Percentiles rank a stretch among this genome's conserved stretches.
Conservation (phyloP, 495 filamentous ascomycete species). For the Penicillium soppii region DNA sequence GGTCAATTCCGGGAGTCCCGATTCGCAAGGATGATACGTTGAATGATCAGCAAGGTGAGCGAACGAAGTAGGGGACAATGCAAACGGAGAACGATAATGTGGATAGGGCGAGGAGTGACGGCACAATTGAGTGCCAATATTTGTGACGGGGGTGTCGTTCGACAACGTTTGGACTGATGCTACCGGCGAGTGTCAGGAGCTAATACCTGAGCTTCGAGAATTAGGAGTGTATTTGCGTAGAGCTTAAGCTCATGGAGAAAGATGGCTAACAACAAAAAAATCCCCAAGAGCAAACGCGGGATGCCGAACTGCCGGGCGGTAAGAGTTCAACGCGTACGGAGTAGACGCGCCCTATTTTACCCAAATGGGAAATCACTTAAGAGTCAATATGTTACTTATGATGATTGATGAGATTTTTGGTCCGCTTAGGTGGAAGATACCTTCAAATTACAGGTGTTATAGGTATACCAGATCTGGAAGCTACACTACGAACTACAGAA, state of each 20-base stretch:
- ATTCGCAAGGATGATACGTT: too few relatives aligned
- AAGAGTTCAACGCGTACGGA: slow-evolving; percentile 16
- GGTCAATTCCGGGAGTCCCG: background rate
- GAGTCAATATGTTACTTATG: background rate
- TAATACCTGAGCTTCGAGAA: background rate
- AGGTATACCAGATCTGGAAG: too few relatives aligned
- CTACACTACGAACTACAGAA: background rate
- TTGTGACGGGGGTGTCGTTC: background rate
- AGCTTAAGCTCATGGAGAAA: background rate
- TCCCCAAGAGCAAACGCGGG: slow-evolving; percentile 17
- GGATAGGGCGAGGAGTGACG: background rate
- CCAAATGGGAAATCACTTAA: slow-evolving; percentile 7
- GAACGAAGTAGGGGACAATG: background rate
- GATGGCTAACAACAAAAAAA: slow-evolving; percentile 13
- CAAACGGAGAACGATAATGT: background rate
- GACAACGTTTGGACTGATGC: too few relatives aligned
- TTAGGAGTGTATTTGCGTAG: background rate
- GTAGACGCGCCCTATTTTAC: slow-evolving; percentile 28
- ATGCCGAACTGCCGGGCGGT: slow-evolving; percentile 17
- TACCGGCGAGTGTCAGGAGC: background rate
- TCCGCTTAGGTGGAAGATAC: too few relatives aligned
- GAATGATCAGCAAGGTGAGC: background rate
- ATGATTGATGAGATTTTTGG: background rate
- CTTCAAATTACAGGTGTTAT: too few relatives aligned
- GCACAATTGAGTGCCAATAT: background rate